These are phyloP conservation scores for Fallopia convolvulus DNA, from an alignment of 148 eudicot species.

Conservation along the genomic window DNA sequence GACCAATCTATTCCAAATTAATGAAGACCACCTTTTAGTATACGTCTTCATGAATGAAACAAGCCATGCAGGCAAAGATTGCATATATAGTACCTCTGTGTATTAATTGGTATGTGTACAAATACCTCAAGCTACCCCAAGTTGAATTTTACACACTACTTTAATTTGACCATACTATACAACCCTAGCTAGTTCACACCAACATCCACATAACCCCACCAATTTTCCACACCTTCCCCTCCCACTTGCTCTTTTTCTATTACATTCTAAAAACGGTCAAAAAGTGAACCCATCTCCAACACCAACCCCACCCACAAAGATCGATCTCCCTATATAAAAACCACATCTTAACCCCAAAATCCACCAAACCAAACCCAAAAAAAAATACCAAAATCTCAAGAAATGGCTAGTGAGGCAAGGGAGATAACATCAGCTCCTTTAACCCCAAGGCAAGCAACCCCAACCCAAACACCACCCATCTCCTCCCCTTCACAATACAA, in stretches of 20 bases:
- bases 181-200: neutral
- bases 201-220: neutral
- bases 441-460: conserved; percentile 48
- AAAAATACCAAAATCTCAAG: neutral
- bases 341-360: neutral
- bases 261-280: neutral
- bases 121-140: neutral
- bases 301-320: conserved; percentile 1
- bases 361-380: neutral
- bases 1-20: neutral
- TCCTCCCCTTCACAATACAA: conserved; percentile 65
- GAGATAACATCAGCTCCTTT: conserved; percentile 48
- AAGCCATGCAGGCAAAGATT: neutral
- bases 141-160: neutral
- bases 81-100: no score
- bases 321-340: neutral
- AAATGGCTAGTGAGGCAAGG: conserved; percentile 16
- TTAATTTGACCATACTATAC: neutral
- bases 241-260: neutral
- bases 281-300: neutral
- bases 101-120: neutral
- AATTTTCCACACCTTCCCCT: neutral
- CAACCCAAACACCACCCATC: conserved; percentile 26
- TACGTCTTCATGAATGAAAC: no score
- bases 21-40: neutral